Base-by-base conservation (phyloP, 805 yeast genomes). In the Pichia membranifaciens region DNA sequence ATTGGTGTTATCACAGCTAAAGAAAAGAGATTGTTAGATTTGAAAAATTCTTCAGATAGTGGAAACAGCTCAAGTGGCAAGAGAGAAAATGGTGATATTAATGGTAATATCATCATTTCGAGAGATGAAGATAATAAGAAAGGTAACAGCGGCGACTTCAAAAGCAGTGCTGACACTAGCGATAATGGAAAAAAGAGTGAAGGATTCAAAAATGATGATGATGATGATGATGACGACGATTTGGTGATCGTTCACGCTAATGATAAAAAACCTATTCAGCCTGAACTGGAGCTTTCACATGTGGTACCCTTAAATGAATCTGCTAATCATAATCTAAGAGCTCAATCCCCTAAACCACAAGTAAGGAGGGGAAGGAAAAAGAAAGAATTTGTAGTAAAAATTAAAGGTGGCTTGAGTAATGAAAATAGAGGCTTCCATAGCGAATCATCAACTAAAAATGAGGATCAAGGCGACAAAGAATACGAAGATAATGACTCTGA, bases 1-100 rank as follows among this genome's bases (percentile, higher is more conserved):
- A 45, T 65, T 31, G 69, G 68, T 1, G 31, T 13, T 17, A 42
- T 44, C 8, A 38, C 48, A 18, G 47, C 46, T 6, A 33, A 41
- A 35, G 40, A 45, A 20, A 36, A 46, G 37, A 38, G 15, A 23
- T 5, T 49, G 12, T 21, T 20, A n/a, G 32, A 43, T 8, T 34
- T 32, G 16, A 8, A 18, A 21, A 35, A 35, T 12, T 35, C 20
- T 6, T 13, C 25, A 43, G 18, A 18, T 18, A 25, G 21, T 20
- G 6, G 23, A 34, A 36, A 15, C 18, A 20, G 16, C 21, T 6
- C 7, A 18, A 20, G 15, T 15, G 20, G 12, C 3, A 43, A 28
- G n/a, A 42, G 16, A 22, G n/a, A 23, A 13, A 18, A 38, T 2
- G 37, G 22, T 25, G 31, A 15, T 25, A 25, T 25, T 15, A 16